phyloP scores from a whole-genome alignment of 768 basidiomycete species.

The Amanita thiersii region DNA sequence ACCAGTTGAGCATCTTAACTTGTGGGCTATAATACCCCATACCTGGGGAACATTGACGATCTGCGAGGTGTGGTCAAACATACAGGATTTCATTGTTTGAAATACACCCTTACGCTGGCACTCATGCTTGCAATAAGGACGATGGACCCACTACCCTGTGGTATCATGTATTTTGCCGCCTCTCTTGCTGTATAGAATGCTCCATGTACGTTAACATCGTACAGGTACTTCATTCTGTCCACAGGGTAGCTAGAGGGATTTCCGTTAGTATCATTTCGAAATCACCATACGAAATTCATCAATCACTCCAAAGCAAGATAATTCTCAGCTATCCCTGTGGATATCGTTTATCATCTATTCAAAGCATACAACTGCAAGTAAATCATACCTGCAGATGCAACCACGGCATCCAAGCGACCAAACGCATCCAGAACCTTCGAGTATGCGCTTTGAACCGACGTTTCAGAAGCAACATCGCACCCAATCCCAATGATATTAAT shows the following conservation, averaged over 20 bases:
- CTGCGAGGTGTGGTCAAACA: slow-evolving; percentile 25
- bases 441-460: slow-evolving; percentile 69
- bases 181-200: slow-evolving; percentile 95
- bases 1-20: not conserved
- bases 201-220: slow-evolving; percentile 92
- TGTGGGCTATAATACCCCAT: slow-evolving; percentile 5
- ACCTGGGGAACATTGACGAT: slow-evolving; percentile 88
- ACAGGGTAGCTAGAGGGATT: slow-evolving; percentile 60
- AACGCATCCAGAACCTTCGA: slow-evolving; percentile 50
- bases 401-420: slow-evolving; percentile 74
- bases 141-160: slow-evolving; percentile 70
- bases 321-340: slow-evolving; percentile 77
- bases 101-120: slow-evolving; percentile 52
- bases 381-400: slow-evolving; percentile 75
- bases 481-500: slow-evolving; percentile 67
- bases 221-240: slow-evolving; percentile 74
- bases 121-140: slow-evolving; percentile 89
- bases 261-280: not conserved
- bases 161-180: slow-evolving; percentile 88
- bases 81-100: slow-evolving; percentile 9
- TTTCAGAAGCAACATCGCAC: slow-evolving; percentile 85
- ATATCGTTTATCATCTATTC: not conserved
- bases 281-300: slow-evolving; percentile 4
- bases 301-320: slow-evolving; percentile 77
- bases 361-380: not conserved